These are phyloP conservation scores for Dothideomycetes sp. DNA, from an alignment of 2,329 filamentous ascomycete genomes.

Conservation along the genomic window DNA sequence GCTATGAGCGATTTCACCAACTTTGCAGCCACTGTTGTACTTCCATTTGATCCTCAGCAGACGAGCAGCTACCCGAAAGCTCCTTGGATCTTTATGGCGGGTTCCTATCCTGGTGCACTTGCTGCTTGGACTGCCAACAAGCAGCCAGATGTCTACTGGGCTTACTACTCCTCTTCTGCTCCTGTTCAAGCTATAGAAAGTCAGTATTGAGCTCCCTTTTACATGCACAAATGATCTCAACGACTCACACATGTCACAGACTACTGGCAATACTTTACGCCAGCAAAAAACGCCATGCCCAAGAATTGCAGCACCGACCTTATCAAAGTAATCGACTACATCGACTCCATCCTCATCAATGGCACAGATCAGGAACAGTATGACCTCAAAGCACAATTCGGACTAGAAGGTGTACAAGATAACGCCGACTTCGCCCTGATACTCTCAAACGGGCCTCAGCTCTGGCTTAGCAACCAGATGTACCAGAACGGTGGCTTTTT, in stretches of 20 bases:
- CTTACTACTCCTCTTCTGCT: constrained; percentile 45
- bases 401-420: constrained; percentile 37
- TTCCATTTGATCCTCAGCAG: constrained; percentile 41
- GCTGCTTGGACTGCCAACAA: constrained; percentile 44
- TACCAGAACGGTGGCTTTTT: constrained; percentile 33
- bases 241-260: no score
- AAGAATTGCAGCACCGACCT: constrained; percentile 46
- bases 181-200: constrained; percentile 44
- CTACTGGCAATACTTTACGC: constrained; percentile 48
- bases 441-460: constrained; percentile 44
- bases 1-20: constrained; percentile 42
- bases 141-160: constrained; percentile 47
- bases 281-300: constrained; percentile 46
- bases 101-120: constrained; percentile 46
- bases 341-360: no score
- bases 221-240: no score
- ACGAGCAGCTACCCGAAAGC: no score
- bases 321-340: constrained; percentile 38
- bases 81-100: constrained; percentile 42
- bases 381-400: no score
- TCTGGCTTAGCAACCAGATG: constrained; percentile 45
- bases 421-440: constrained; percentile 42
- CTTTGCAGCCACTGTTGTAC: constrained; percentile 41
- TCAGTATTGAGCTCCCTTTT: no score
- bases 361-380: no score